Percentiles rank a stretch among this genome's conserved stretches.
These are phyloP conservation scores for Cymbopogon flexuosus DNA, from an alignment of 202 grass and related monocot genomes.

Conservation along the genomic window DNA sequence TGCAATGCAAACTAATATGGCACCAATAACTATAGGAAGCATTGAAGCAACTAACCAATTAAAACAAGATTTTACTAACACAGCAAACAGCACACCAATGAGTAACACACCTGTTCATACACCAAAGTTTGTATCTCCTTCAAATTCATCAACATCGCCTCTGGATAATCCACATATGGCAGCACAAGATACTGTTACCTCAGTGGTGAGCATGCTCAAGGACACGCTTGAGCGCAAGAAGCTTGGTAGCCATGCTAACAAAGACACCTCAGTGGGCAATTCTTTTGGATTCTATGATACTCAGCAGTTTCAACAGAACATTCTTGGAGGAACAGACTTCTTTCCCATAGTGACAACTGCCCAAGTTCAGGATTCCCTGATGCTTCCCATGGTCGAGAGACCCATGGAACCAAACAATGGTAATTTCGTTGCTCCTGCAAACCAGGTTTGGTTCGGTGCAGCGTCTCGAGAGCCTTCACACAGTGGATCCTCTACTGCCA, in stretches of 20 bases:
- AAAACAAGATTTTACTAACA: conserved; percentile 39
- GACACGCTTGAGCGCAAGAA: conserved; percentile 64
- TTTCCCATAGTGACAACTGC: conserved; percentile 32
- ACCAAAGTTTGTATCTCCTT: conserved; percentile 57
- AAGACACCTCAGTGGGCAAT: conserved; percentile 25
- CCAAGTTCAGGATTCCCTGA: conserved; percentile 38
- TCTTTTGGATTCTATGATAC: conserved; percentile 49
- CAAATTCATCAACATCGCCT: conserved; percentile 61
- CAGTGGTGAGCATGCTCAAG: conserved; percentile 72
- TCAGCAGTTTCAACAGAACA: conserved; percentile 46
- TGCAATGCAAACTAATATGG: conserved; percentile 52
- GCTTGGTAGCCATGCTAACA: conserved; percentile 28
- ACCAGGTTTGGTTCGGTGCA: conserved; percentile 38
- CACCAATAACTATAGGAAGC: conserved; percentile 42
- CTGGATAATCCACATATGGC: conserved; percentile 46
- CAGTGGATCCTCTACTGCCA: conserved; percentile 57
- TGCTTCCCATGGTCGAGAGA: conserved; percentile 29
- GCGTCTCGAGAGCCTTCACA: conserved; percentile 57
- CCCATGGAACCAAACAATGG: conserved; percentile 35
- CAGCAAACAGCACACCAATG: conserved; percentile 23
- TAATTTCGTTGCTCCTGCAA: conserved; percentile 35
- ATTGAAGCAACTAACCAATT: conserved; percentile 29
- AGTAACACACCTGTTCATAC: conserved; percentile 39
- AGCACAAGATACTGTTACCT: conserved; percentile 49
- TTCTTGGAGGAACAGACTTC: conserved; percentile 32